phyloP scores from a whole-genome alignment of 2,329 filamentous ascomycete species.

The Paecilomyces variotii region DNA sequence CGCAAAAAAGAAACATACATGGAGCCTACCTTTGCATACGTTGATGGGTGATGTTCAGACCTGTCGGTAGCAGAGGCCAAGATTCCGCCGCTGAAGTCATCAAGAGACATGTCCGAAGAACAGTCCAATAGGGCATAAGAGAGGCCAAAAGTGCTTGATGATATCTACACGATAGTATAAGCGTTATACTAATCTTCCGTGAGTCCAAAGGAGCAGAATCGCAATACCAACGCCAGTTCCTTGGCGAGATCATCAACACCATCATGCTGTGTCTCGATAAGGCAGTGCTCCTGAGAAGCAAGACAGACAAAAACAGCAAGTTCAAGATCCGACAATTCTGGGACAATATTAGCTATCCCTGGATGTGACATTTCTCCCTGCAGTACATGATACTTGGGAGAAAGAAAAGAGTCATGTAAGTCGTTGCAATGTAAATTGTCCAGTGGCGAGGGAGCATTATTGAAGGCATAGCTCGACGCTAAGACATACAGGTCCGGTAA shows the following conservation, averaged over 20 bases:
- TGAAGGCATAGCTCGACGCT: neutral
- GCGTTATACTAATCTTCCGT: slow-evolving; percentile 1
- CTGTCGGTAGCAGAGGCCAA: slow-evolving; percentile 37
- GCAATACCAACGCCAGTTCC: slow-evolving; percentile 62
- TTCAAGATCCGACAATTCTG: slow-evolving; percentile 77
- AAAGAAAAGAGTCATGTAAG: neutral
- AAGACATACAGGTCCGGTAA: neutral
- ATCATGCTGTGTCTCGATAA: slow-evolving; percentile 64
- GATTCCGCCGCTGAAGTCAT: slow-evolving; percentile 70
- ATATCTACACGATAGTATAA: slow-evolving; percentile 46
- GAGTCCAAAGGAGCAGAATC: neutral
- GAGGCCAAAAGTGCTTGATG: slow-evolving; percentile 64
- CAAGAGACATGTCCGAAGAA: slow-evolving; percentile 62
- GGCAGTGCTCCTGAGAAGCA: slow-evolving; percentile 74
- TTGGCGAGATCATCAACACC: slow-evolving; percentile 60
- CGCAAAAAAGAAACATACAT: neutral
- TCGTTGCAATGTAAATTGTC: neutral
- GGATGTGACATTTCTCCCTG: slow-evolving; percentile 52
- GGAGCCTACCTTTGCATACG: neutral
- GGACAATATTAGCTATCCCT: slow-evolving; percentile 59
- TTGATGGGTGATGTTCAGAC: slow-evolving; percentile 6
- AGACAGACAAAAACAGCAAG: slow-evolving; percentile 78
- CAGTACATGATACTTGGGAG: slow-evolving; percentile 1
- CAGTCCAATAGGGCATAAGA: slow-evolving; percentile 64
- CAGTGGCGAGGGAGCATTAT: neutral